phyloP scores from a whole-genome alignment of 352 stramenopile genomes.

The Thraustochytrium striatum region DNA sequence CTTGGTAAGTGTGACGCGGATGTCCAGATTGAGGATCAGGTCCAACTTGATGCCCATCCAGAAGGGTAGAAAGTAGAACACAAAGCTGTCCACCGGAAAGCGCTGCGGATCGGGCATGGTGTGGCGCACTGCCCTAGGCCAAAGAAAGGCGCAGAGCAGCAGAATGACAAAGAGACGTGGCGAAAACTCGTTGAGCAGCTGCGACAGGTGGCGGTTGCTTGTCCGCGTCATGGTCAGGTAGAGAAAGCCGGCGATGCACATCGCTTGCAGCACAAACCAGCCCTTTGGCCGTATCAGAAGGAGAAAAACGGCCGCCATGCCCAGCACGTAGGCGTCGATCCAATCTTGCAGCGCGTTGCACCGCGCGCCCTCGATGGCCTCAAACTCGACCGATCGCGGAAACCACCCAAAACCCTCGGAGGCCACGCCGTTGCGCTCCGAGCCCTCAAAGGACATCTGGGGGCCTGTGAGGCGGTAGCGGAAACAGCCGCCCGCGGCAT shows the following conservation, averaged over 20 bases:
- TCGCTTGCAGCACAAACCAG: background rate
- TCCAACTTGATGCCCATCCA: background rate
- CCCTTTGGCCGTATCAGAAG: background rate
- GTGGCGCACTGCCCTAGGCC: background rate
- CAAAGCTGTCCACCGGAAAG: background rate
- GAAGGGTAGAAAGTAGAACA: slow-evolving; percentile 1
- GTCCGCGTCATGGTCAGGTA: slow-evolving; percentile 1
- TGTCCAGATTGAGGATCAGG: background rate
- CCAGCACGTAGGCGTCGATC: background rate
- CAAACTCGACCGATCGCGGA: slow-evolving; percentile 1
- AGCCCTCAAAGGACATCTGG: background rate
- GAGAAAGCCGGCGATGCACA: background rate
- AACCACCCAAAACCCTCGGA: background rate
- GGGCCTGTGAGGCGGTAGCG: background rate
- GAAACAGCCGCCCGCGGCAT: background rate
- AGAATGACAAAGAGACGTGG: background rate
- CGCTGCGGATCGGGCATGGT: background rate
- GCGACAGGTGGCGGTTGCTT: background rate
- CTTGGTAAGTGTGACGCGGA: background rate
- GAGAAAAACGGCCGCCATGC: background rate
- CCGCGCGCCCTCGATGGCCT: background rate
- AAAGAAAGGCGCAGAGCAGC: background rate
- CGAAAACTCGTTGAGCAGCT: background rate
- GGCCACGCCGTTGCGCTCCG: background rate
- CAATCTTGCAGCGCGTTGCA: background rate